A percentile compares a stretch with the other conserved stretches of the same genome.
phyloP scores from a whole-genome alignment of 1,284 basidiomycete genomes.

The Cutaneotrichosporon mucoides region DNA sequence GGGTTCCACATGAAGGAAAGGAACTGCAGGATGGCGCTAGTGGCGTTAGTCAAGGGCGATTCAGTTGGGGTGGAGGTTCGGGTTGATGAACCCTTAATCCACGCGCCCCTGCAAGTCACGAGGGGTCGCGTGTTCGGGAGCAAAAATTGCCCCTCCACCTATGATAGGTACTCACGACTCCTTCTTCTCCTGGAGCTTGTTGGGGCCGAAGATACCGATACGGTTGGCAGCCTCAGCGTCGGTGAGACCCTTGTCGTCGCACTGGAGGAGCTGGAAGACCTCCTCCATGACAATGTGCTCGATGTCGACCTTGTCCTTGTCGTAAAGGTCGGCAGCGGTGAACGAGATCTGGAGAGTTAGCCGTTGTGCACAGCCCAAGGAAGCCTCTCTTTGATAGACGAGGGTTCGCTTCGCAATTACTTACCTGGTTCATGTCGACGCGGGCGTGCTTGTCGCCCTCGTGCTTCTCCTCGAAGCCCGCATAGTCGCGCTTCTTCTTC shows the following conservation, averaged over 20 bases:
- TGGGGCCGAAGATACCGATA: conserved; percentile 91
- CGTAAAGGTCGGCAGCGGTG: conserved; percentile 66
- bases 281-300: conserved; percentile 96
- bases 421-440: conserved; percentile 76
- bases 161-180: conserved; percentile 56
- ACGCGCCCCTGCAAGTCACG: too few species aligned
- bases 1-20: conserved; percentile 99
- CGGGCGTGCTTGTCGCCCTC: conserved; percentile 58
- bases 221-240: conserved; percentile 73
- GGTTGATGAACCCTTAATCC: too few species aligned
- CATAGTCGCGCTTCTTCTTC: conserved; percentile 85
- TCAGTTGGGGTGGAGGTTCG: not conserved
- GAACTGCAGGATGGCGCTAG: conserved; percentile 60
- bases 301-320: conserved; percentile 98
- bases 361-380: conserved; percentile 1
- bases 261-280: conserved; percentile 93
- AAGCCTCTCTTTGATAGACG: not conserved
- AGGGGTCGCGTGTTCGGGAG: too few species aligned
- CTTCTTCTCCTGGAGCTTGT: conserved; percentile 87
- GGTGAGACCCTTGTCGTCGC: conserved; percentile 68
- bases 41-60: not conserved
- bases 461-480: conserved; percentile 76
- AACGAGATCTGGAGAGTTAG: conserved; percentile 38
- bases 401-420: conserved; percentile 20
- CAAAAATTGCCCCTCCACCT: too few species aligned